These are phyloP conservation scores for Geotrichum restrictum DNA, from an alignment of 1,139 yeast species.

Conservation along the genomic window DNA sequence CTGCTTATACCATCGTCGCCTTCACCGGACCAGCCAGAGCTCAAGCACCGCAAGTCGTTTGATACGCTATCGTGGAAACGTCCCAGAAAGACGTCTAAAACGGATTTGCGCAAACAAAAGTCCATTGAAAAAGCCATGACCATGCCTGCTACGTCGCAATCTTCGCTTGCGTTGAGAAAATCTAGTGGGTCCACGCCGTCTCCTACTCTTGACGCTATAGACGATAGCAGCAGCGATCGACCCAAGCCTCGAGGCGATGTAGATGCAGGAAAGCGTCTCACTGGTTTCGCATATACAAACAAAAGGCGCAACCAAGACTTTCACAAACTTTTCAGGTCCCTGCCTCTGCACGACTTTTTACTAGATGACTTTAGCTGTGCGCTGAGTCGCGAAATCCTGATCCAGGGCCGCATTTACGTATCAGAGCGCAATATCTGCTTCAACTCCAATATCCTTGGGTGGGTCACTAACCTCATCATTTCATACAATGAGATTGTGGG, in stretches of 20 bases:
- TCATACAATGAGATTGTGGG: conserved; percentile 67
- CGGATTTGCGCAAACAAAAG: background rate
- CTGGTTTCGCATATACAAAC: conserved; percentile 50
- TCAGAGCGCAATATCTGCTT: conserved; percentile 80
- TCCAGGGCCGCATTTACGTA: conserved; percentile 88
- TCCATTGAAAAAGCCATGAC: conserved; percentile 6
- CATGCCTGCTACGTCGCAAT: background rate
- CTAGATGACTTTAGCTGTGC: conserved; percentile 90
- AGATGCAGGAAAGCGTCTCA: conserved; percentile 23
- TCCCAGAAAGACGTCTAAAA: background rate
- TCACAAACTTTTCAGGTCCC: conserved; percentile 66
- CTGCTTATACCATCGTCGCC: background rate
- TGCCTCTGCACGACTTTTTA: conserved; percentile 67
- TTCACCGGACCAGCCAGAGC: background rate
- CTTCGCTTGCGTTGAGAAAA: background rate
- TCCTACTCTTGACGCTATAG: background rate
- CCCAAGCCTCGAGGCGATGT: conserved; percentile 9
- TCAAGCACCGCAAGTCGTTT: conserved; percentile 5
- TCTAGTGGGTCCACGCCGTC: background rate
- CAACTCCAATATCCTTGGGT: conserved; percentile 83
- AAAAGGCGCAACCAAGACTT: conserved; percentile 71
- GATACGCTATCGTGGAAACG: conserved; percentile 9
- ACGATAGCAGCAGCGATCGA: conserved; percentile 2
- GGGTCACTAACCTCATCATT: conserved; percentile 80
- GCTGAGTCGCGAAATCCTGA: conserved; percentile 73